Base-by-base conservation (phyloP, 2,329 filamentous ascomycete genomes). In the Arthrobotrys pseudoclavata region DNA sequence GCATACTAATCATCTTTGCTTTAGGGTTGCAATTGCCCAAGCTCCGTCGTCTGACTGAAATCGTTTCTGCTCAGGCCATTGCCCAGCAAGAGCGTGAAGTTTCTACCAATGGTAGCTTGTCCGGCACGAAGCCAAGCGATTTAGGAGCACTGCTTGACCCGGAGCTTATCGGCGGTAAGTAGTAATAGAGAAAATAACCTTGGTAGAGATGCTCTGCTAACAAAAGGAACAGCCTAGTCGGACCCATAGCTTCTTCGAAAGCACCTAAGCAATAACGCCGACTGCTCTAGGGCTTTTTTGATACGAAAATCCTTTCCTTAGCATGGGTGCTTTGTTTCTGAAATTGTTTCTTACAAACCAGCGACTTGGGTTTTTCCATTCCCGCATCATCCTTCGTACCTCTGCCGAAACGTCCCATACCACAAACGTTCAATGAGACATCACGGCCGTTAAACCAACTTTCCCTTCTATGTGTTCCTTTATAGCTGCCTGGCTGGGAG, bases 1-100 rank as follows among this genome's bases (percentile, higher is more conserved):
- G 9, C 37, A 53, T 9, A 20, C 57, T 64, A 62, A 69, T 26
- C 12, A 4, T 9, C 12, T 52, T 50, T 12, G 31, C 9, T 55
- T 18, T 45, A 61, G 72, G 81, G 71, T 66, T 82, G 18, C 80
- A 81, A 57, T 74, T 80, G 22, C 75, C 79, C 9, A 77, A 95
- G 79, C 86, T 99, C 79, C 98, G 98, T 87, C 91, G 96, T 78
- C 87, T 99, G 67, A 96, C 96, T n/a, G 96, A 99, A 85, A 98
- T 99, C 80, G 96, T 99, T 57, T 97, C 93, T 42, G 92, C 94
- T 34, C 96, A 99, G 55, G 77, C 96, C 34, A 95, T 98, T 82
- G 93, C 94, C 71, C 95, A 98, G 84, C 93, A 97, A 85, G 93
- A 97, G n/a, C 47, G 50, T 10, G 66, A 70, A 7, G 20, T 62